Conservation (phyloP, 805 yeast species). For the Vanderwaltozyma verrucispora region DNA sequence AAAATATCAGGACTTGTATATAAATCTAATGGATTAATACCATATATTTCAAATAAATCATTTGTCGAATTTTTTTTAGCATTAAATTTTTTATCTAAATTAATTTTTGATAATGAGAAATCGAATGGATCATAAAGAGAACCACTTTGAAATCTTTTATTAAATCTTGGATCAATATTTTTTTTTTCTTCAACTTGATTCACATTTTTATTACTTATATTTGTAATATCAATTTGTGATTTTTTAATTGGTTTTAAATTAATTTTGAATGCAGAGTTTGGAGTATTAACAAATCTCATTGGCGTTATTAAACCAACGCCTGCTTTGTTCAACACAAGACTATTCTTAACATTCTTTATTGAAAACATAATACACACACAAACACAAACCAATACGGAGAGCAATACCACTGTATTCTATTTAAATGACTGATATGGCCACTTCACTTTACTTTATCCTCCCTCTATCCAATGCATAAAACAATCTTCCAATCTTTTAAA, state of each 20-base stretch:
- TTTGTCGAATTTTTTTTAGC: conserved; percentile 15
- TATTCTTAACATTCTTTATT: too few species aligned
- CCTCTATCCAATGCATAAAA: too few species aligned
- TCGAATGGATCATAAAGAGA: conserved; percentile 74
- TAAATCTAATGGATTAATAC: conserved; percentile 57
- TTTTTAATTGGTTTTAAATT: conserved; percentile 2
- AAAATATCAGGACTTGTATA: conserved; percentile 65
- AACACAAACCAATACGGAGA: too few species aligned
- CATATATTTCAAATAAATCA: conserved; percentile 34
- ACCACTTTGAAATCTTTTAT: conserved; percentile 39
- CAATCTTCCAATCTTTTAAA: too few species aligned
- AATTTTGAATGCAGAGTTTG: neutral
- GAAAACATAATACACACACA: too few species aligned
- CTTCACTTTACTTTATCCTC: too few species aligned
- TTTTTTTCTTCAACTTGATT: neutral
- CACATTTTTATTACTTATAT: neutral
- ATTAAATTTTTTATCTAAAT: conserved; percentile 36
- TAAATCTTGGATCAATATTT: conserved; percentile 18
- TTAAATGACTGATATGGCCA: too few species aligned
- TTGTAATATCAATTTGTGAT: neutral
- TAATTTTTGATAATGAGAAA: conserved; percentile 50
- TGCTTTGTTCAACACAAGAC: neutral
- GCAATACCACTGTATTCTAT: too few species aligned
- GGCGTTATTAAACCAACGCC: neutral
- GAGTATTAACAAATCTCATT: neutral